These are phyloP conservation scores for Mycena floridula DNA, from an alignment of 768 basidiomycete genomes.

Conservation along the genomic window DNA sequence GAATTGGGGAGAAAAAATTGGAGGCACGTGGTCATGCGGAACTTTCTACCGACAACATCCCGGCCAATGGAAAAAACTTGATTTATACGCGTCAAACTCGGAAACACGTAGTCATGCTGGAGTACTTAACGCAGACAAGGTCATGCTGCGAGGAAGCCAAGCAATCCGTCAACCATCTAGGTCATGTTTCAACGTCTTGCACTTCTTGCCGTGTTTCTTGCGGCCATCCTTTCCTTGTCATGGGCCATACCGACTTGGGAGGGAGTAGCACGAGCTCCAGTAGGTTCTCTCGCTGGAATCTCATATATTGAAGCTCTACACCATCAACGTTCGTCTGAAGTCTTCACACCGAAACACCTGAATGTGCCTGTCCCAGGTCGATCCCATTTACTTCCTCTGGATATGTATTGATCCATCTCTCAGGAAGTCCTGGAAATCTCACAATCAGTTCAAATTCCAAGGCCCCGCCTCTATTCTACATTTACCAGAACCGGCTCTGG, in stretches of 20 bases:
- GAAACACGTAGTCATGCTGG: neutral
- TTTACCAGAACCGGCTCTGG: constrained; percentile 45
- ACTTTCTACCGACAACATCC: too few species aligned
- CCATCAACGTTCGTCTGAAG: constrained; percentile 17
- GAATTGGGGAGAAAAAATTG: too few species aligned
- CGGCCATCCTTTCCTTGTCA: constrained; percentile 5
- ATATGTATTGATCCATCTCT: neutral
- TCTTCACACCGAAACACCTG: constrained; percentile 22
- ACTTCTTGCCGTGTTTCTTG: neutral
- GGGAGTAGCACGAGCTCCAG: constrained; percentile 28
- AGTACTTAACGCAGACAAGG: neutral
- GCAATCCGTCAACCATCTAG: neutral
- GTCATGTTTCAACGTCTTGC: neutral
- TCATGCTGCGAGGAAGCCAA: neutral
- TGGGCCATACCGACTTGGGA: constrained; percentile 37
- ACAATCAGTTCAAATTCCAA: constrained; percentile 29
- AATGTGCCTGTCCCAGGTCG: constrained; percentile 26
- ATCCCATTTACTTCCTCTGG: neutral
- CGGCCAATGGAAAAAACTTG: too few species aligned
- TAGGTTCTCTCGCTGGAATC: constrained; percentile 34
- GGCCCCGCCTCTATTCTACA: constrained; percentile 45
- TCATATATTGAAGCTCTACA: constrained; percentile 23
- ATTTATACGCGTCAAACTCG: constrained; percentile 3
- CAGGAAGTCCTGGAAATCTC: constrained; percentile 44
- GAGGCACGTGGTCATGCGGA: too few species aligned